Base-by-base conservation (phyloP, 2,329 filamentous ascomycete species). In the Claviceps arundinis region DNA sequence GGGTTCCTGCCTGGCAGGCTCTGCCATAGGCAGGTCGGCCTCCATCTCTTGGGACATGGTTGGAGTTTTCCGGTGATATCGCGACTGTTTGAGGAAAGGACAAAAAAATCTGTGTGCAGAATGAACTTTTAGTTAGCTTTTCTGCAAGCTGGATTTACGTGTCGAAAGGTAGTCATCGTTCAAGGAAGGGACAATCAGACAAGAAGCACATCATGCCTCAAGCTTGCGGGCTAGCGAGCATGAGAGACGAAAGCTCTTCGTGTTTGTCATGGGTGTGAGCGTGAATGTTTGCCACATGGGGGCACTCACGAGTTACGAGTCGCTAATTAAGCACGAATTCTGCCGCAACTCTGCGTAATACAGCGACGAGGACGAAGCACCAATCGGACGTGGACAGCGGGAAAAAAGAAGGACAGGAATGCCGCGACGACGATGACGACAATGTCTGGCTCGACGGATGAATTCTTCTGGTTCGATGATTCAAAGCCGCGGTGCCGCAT, bases 21-120 rank as follows among this genome's bases (percentile, higher is more conserved):
- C 43, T 45, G 48, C 52, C 26, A 48, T 50, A 37, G 45, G 49
- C 46, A 51, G 49, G 22, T 53, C 54, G 44, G 49, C 41, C 37
- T 53, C 48, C 8, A 47, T 51, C n/a, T 37, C 37, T 42, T 54
- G 48, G 26, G 54, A 53, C 54, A 55, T 55, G 30, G 37, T 46
- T 34, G 34, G 8, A 34, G 9, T 9, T 34, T 11, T 26, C 16
- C 17, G 9, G 5, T 17, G 34, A 38, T 38, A 16, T 50, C 14
- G 5, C n/a, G 37, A 17, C 16, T 26, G 5, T 41, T 22, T 30
- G 37, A 16, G 19, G 17, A 16, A 8, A 8, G 24, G 22, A 16
- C 14, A 9, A 30, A n/a, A 8, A 16, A 19, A 17, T 40, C 30
- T 45, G 24, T 8, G 17, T 16, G 14, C 17, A 24, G 19, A 14